Evolutionary conservation across 495 filamentous ascomycete genomes (phyloP).

Genomic region (Hyaloscypha variabilis): DNA sequence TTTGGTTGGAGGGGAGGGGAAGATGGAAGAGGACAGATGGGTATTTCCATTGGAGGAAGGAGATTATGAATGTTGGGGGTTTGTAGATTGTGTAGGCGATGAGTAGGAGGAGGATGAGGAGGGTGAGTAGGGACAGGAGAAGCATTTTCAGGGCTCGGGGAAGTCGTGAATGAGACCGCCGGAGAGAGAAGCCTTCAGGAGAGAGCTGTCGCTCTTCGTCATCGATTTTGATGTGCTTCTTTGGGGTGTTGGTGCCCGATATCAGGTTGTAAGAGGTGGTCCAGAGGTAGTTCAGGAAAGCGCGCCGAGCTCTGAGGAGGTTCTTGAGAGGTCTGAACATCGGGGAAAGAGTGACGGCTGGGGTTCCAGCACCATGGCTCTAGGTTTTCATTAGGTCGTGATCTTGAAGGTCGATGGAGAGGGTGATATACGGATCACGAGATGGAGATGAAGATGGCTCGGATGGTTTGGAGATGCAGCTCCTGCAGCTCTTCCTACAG

Average conservation of each 20-base stretch:
- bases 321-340: background rate
- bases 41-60: conserved; percentile 67
- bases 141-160: conserved; percentile 32
- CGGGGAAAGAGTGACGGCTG: background rate
- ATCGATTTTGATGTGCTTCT: conserved; percentile 32
- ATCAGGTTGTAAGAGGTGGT: background rate
- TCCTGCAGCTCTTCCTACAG: too few species aligned
- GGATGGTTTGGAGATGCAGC: too few species aligned
- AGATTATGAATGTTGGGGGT: conserved; percentile 67
- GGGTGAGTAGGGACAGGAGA: conserved; percentile 50
- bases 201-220: conserved; percentile 23
- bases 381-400: background rate
- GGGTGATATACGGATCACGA: background rate
- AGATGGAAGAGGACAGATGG: conserved; percentile 77
- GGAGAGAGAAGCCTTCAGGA: background rate
- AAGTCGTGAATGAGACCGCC: background rate
- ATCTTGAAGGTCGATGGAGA: background rate
- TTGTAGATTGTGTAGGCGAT: conserved; percentile 72
- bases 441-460: background rate
- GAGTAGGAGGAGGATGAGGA: conserved; percentile 47
- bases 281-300: background rate
- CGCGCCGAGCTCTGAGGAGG: background rate
- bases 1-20: conserved; percentile 48
- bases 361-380: background rate
- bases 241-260: background rate